Evolutionary conservation across 2,329 filamentous ascomycete species (phyloP).

Genomic region (Fusarium fujikuroi): DNA sequence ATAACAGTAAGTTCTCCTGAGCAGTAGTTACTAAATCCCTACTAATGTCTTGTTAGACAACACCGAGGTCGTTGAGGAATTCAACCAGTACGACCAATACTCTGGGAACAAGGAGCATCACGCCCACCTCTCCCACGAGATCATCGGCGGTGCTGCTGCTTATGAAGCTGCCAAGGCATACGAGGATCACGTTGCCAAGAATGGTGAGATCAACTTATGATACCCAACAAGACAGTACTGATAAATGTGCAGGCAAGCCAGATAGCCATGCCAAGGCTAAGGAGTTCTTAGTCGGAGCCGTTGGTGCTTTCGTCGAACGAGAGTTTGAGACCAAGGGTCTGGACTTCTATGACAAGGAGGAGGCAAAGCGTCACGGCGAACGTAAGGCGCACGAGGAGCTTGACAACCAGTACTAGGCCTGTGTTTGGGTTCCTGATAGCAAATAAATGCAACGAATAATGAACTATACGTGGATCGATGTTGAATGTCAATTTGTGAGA

Average conservation of each 20-base stretch:
- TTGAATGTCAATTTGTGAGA: neutral
- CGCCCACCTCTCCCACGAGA: slow-evolving; percentile 46
- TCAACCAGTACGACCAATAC: slow-evolving; percentile 42
- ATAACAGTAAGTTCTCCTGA: neutral
- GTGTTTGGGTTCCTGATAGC: rapidly evolving
- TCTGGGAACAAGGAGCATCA: slow-evolving; percentile 33
- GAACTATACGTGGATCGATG: neutral
- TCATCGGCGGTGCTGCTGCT: slow-evolving; percentile 47
- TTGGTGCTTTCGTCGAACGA: slow-evolving; percentile 48
- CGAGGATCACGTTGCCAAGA: slow-evolving; percentile 43
- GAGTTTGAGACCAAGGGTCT: slow-evolving; percentile 48
- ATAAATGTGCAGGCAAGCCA: slow-evolving; percentile 17
- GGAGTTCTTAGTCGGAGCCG: slow-evolving; percentile 44
- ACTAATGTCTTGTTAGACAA: slow-evolving; percentile 28
- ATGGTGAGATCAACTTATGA: slow-evolving; percentile 28
- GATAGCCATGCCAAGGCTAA: slow-evolving; percentile 45
- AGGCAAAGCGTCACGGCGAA: slow-evolving; percentile 37
- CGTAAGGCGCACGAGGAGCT: neutral
- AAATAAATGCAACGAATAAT: neutral
- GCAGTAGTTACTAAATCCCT: rapidly evolving
- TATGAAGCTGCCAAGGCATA: slow-evolving; percentile 48
- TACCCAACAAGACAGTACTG: neutral
- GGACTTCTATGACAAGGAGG: slow-evolving; percentile 43
- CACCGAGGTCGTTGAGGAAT: slow-evolving; percentile 20
- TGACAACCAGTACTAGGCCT: neutral